Evolutionary conservation across 495 filamentous ascomycete genomes (phyloP), one percentile per base, ranked within the genome.

Genomic region (Glonium stellatum): DNA sequence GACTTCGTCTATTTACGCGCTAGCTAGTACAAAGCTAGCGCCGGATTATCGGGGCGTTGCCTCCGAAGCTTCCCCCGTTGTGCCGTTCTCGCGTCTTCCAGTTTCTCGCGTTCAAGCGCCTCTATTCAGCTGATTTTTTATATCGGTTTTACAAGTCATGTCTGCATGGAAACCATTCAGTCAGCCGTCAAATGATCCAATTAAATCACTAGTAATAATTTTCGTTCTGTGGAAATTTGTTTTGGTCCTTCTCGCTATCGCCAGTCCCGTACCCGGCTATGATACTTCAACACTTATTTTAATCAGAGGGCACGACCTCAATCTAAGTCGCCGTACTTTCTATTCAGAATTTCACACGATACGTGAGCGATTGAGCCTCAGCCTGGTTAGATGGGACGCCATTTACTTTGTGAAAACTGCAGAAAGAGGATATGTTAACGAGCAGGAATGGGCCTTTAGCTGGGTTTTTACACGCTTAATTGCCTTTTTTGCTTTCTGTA

Each of bases 391-490:
- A 72, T 98, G 93, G 93, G 93, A 98, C 69, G 85, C 88, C 37
- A 84, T 98, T 55, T 97, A 96, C 70, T 97, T 88, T 66, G 75
- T 85, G 36, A 80, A 84, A 56, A 71, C 77, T 47, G 84, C 90
- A 0, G 75, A 79, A 56, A 76, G 84, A 35, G 91, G 90, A 22
- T 90, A 97, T 61, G 53, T 85, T 10, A 92, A 86, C 73, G 93
- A 98, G 73, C 95, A 98, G 74, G 90, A 97, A 74, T 97, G 92
- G 91, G 93, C 95, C 0, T 98, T 96, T 75, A 86, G 90, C 21
- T 82, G 78, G 71, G 83, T 83, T 1, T 83, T 86, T 60, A 79
- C 86, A 4, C 72, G 76, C 48, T 54, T 82, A 37, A 70, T 90
- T 31, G 60, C 66, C 5, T 59, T 69, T 18, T 56, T 83, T 15